These are phyloP conservation scores for Yamadazyma epiphylla DNA, from an alignment of 1,139 yeast genomes.

Conservation along the genomic window DNA sequence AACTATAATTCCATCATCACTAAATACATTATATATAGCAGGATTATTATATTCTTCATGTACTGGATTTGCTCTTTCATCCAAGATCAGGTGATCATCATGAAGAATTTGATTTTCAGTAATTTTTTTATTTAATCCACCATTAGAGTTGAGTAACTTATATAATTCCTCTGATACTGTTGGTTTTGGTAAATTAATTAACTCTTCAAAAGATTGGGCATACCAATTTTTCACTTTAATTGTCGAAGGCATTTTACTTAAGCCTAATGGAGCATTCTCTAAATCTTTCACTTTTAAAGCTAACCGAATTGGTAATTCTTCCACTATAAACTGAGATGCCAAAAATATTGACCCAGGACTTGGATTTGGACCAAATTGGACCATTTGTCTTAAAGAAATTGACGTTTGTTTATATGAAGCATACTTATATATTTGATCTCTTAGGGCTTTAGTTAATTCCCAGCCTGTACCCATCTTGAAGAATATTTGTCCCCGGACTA, in stretches of 20 bases:
- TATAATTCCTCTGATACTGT: conserved; percentile 35
- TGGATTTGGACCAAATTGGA: conserved; percentile 82
- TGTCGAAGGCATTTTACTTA: conserved; percentile 71
- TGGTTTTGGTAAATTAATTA: conserved; percentile 56
- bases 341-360: conserved; percentile 75
- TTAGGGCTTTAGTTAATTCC: conserved; percentile 38
- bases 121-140: conserved; percentile 6
- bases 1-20: conserved; percentile 55
- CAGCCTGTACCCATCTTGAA: conserved; percentile 41
- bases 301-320: conserved; percentile 81
- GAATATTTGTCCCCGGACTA: conserved; percentile 1
- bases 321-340: conserved; percentile 82
- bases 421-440: conserved; percentile 46
- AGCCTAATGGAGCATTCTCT: conserved; percentile 74
- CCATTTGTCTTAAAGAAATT: conserved; percentile 83
- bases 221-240: conserved; percentile 83
- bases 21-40: conserved; percentile 40
- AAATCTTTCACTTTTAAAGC: conserved; percentile 85
- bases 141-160: conserved; percentile 27
- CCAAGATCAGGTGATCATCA: conserved; percentile 14
- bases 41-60: conserved; percentile 31
- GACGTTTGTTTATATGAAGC: conserved; percentile 82
- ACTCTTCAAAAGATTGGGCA: conserved; percentile 84
- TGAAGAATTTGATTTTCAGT: conserved; percentile 11
- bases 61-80: conserved; percentile 27